Percentiles rank a stretch among this genome's conserved stretches.
These are phyloP conservation scores for Oryza coarctata DNA, from an alignment of 176 grass and related monocot species.

Conservation along the genomic window DNA sequence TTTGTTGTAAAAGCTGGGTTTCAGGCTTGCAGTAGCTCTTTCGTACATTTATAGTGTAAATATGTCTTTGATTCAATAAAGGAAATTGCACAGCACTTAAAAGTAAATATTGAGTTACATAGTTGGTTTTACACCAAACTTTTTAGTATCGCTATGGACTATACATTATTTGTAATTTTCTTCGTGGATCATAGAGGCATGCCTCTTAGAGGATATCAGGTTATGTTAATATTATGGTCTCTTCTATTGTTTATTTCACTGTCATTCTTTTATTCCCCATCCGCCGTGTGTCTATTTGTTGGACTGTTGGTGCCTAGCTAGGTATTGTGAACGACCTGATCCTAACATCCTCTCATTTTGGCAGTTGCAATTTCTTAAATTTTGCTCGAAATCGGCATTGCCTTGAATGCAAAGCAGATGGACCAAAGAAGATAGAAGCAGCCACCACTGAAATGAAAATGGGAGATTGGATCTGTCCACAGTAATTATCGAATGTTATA, in stretches of 20 bases:
- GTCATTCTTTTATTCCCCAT: background rate
- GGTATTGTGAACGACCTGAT: conserved; percentile 1
- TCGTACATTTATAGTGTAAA: background rate
- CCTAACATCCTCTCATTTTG: background rate
- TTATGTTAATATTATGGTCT: conserved; percentile 19
- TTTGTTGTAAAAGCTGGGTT: background rate
- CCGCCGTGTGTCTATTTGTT: background rate
- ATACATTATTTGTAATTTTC: background rate
- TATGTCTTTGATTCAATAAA: background rate
- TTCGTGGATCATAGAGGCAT: background rate
- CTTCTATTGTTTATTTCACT: conserved; percentile 12
- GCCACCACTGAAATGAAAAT: conserved; percentile 58
- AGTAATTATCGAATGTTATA: conserved; percentile 42
- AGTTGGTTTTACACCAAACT: background rate
- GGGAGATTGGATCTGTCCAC: conserved; percentile 88
- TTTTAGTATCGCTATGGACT: background rate
- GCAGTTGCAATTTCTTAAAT: conserved; percentile 79
- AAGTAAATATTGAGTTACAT: background rate
- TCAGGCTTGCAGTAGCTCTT: background rate
- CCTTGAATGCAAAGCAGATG: conserved; percentile 67
- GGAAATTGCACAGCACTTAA: background rate
- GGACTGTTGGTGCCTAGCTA: background rate
- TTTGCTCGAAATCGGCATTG: conserved; percentile 62
- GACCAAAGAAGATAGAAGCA: conserved; percentile 49
- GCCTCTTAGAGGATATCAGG: background rate